These are phyloP conservation scores for Perkinsus marinus DNA, from an alignment of 169 alveolate genomes.

Conservation along the genomic window DNA sequence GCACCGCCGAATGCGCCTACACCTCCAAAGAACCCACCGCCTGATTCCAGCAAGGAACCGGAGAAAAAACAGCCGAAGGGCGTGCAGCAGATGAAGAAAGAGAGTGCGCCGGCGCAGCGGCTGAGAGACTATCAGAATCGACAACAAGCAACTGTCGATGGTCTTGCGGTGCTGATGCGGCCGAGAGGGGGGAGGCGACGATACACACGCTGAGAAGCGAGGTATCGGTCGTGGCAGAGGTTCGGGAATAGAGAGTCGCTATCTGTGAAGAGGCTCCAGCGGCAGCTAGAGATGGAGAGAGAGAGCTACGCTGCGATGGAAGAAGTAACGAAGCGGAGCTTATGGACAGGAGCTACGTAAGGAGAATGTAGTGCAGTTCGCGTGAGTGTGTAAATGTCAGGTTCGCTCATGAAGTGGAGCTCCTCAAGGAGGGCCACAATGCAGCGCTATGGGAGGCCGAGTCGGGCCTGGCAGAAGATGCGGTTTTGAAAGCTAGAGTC, in stretches of 20 bases:
- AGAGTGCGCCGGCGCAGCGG: too few species aligned
- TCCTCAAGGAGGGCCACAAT: not conserved
- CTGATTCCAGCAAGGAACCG: too few species aligned
- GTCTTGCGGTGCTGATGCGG: not conserved
- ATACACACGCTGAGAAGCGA: not conserved
- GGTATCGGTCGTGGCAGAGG: too few species aligned
- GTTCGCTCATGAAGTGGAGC: not conserved
- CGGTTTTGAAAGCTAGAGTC: not conserved
- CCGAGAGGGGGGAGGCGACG: not conserved
- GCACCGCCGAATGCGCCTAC: too few species aligned
- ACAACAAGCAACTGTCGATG: not conserved
- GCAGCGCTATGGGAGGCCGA: not conserved
- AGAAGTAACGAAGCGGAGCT: not conserved
- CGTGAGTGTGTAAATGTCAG: not conserved
- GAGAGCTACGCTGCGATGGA: not conserved
- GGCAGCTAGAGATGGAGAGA: not conserved
- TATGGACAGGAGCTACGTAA: not conserved
- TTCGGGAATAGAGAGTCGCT: too few species aligned
- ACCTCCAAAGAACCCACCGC: too few species aligned
- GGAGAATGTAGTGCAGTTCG: not conserved
- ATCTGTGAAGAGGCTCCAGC: not conserved
- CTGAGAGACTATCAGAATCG: too few species aligned
- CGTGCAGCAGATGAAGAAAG: too few species aligned
- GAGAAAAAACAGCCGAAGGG: too few species aligned
- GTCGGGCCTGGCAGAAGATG: not conserved